Evolutionary conservation across 108 stramenopile genomes (phyloP).

Genomic region (Cyclotella choctawhatcheeana): DNA sequence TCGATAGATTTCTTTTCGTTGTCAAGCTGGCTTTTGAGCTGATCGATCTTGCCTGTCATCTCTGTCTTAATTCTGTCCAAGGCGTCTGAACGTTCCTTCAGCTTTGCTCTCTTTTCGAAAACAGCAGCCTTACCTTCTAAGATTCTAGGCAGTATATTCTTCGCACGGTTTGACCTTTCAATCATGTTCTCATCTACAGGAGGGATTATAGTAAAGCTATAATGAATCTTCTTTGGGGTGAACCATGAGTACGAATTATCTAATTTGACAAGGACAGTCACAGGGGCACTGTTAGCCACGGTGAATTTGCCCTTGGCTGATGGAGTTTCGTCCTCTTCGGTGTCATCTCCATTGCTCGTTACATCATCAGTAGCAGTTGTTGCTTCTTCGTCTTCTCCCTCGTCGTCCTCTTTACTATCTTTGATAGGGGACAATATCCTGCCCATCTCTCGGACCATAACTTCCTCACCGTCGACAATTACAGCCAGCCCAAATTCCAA

Average conservation of each 20-base stretch:
- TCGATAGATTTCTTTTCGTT: slow-evolving; percentile 17
- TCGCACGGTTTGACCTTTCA: slow-evolving; percentile 35
- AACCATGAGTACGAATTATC: slow-evolving; percentile 47
- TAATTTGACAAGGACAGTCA: slow-evolving; percentile 36
- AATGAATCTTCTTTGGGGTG: slow-evolving; percentile 37
- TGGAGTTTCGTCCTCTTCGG: background rate
- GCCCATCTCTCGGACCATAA: slow-evolving; percentile 43
- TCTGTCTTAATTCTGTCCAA: slow-evolving; percentile 33
- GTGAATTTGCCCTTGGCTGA: slow-evolving; percentile 50
- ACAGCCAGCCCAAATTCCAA: slow-evolving; percentile 42
- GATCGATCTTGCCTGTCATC: slow-evolving; percentile 29
- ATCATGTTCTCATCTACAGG: slow-evolving; percentile 40
- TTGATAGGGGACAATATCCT: slow-evolving; percentile 24
- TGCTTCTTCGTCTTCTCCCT: slow-evolving; percentile 10
- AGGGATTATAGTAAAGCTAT: slow-evolving; percentile 33
- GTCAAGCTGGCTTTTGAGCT: slow-evolving; percentile 15
- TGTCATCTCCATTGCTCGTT: background rate
- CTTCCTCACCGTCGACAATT: slow-evolving; percentile 41
- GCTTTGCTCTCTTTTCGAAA: slow-evolving; percentile 6
- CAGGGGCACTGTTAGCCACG: slow-evolving; percentile 40
- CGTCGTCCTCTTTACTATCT: slow-evolving; percentile 5
- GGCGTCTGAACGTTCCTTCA: slow-evolving; percentile 15
- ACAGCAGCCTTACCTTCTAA: slow-evolving; percentile 27
- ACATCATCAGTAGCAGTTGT: too few relatives aligned
- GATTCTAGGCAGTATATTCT: slow-evolving; percentile 27